phyloP scores from a whole-genome alignment of 148 eudicot species.

The Diospyros kaki region DNA sequence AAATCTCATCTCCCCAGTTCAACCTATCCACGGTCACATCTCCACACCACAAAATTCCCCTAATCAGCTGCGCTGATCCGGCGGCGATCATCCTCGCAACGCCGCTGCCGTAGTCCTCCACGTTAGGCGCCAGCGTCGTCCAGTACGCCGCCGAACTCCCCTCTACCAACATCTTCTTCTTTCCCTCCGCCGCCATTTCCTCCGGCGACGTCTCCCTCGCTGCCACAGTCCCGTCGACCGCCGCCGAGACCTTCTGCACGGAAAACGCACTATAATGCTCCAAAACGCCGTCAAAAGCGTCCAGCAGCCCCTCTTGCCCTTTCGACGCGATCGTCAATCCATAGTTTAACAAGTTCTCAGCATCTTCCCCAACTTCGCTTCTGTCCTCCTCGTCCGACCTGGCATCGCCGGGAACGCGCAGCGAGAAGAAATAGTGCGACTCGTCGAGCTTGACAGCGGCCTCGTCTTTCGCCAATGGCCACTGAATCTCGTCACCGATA shows the following conservation, averaged over 20 bases:
- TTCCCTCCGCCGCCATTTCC: slow-evolving; percentile 38
- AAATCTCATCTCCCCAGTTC: slow-evolving; percentile 71
- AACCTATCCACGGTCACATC: slow-evolving; percentile 76
- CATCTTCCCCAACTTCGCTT: background rate
- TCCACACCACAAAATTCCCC: slow-evolving; percentile 90
- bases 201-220: slow-evolving; percentile 46
- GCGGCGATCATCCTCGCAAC: slow-evolving; percentile 77
- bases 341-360: slow-evolving; percentile 49
- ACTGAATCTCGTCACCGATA: slow-evolving; percentile 61
- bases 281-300: slow-evolving; percentile 46
- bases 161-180: slow-evolving; percentile 40
- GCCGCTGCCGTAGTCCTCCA: slow-evolving; percentile 65
- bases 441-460: slow-evolving; percentile 70
- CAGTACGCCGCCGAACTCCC: slow-evolving; percentile 60
- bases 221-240: slow-evolving; percentile 37
- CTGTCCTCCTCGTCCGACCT: slow-evolving; percentile 10
- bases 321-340: slow-evolving; percentile 67
- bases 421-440: slow-evolving; percentile 70
- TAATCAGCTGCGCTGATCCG: slow-evolving; percentile 58
- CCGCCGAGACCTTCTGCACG: slow-evolving; percentile 35
- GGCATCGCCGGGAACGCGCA: slow-evolving; percentile 31
- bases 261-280: slow-evolving; percentile 53
- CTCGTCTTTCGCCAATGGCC: slow-evolving; percentile 81
- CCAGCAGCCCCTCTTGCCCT: slow-evolving; percentile 42
- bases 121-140: slow-evolving; percentile 84